phyloP scores from a whole-genome alignment of 129 eudicot genomes.

The Smallanthus sonchifolius region DNA sequence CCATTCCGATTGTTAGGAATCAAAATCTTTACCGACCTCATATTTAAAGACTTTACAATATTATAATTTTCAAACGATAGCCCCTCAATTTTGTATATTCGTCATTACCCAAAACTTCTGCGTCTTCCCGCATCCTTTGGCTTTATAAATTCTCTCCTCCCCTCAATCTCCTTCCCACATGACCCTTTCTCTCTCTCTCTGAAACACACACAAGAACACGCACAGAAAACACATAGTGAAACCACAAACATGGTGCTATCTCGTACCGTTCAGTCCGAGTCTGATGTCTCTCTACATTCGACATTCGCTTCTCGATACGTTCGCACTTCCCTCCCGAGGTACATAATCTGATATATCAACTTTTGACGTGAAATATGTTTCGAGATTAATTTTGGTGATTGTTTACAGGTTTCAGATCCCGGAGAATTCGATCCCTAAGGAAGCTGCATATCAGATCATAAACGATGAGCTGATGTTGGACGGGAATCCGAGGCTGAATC shows the following conservation, averaged over 20 bases:
- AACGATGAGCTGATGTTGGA: conserved; percentile 93
- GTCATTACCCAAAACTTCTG: background rate
- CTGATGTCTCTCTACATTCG: conserved; percentile 65
- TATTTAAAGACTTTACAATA: background rate
- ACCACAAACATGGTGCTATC: conserved; percentile 60
- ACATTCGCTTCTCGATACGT: conserved; percentile 85
- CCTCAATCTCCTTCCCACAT: conserved; percentile 18
- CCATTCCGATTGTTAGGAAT: background rate
- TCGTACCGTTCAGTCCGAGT: conserved; percentile 32
- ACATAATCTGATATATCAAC: background rate
- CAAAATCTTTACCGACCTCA: background rate
- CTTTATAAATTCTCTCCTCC: conserved; percentile 16
- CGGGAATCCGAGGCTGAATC: conserved; percentile 86
- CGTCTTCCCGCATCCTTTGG: background rate
- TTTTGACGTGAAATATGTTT: background rate
- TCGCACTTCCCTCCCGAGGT: conserved; percentile 74
- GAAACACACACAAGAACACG: background rate
- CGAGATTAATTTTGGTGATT: background rate
- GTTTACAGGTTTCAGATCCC: conserved; percentile 57
- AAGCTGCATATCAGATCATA: conserved; percentile 81
- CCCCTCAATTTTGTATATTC: background rate
- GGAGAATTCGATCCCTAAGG: conserved; percentile 71
- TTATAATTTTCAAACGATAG: background rate
- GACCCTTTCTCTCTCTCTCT: background rate
- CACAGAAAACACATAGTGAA: conserved; percentile 12